Conservation (phyloP, 306 rosid species). For the Prunus davidiana region DNA sequence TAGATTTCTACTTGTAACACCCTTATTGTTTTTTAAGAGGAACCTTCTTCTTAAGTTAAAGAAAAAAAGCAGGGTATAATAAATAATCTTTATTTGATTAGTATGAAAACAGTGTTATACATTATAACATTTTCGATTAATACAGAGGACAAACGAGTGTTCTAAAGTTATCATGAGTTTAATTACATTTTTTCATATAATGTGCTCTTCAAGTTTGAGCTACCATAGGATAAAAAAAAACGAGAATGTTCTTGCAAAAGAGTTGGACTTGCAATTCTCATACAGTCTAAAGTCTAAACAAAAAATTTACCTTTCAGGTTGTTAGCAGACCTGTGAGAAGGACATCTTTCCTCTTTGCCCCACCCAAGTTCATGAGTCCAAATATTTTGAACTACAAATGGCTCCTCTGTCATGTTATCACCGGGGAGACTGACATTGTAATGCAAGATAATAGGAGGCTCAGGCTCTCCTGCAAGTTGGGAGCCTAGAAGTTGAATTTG, state of each 20-base stretch:
- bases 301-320: conserved; percentile 45
- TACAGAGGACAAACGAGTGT: not conserved
- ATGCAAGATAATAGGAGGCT: conserved; percentile 65
- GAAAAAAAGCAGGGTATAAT: not conserved
- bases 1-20: conserved; percentile 21
- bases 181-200: not conserved
- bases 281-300: not conserved
- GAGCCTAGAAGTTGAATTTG: conserved; percentile 68
- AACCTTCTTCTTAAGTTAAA: not conserved
- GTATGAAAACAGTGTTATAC: not conserved
- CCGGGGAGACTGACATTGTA: conserved; percentile 74
- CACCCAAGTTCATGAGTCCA: conserved; percentile 83
- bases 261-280: not conserved
- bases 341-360: conserved; percentile 84
- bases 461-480: conserved; percentile 45
- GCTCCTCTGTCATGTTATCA: conserved; percentile 73
- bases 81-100: not conserved
- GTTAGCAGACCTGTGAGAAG: conserved; percentile 54
- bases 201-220: not conserved
- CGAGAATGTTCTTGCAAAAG: not conserved
- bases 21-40: not conserved
- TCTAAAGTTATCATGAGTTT: not conserved
- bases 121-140: not conserved
- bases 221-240: not conserved
- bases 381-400: conserved; percentile 75